Percentiles rank a stretch among this genome's conserved stretches.
These are phyloP conservation scores for Fraxinus greggii DNA, from an alignment of 305 asterid genomes.

Conservation along the genomic window DNA sequence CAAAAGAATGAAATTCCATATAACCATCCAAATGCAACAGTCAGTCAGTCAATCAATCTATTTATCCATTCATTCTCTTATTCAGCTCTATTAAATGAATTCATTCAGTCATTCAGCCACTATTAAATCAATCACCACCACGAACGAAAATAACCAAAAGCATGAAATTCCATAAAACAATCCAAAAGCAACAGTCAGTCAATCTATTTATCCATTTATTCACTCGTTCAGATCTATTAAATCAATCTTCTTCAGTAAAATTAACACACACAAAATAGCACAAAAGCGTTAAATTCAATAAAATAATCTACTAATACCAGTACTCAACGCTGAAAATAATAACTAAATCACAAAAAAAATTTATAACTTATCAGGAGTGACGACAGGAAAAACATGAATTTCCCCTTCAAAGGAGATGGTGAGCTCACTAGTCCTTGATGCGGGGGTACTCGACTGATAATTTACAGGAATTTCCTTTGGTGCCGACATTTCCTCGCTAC, in stretches of 20 bases:
- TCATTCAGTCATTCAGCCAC: neutral
- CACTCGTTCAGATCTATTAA: neutral
- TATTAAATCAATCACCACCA: neutral
- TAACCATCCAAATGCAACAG: neutral
- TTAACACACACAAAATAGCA: neutral
- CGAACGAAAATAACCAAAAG: neutral
- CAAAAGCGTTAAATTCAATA: neutral
- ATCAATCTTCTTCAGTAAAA: neutral
- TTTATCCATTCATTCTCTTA: neutral
- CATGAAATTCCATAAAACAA: neutral
- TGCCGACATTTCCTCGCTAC: conserved; percentile 32
- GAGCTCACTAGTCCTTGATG: conserved; percentile 33
- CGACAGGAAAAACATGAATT: conserved; percentile 61
- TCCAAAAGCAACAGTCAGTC: neutral
- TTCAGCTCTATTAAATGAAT: neutral
- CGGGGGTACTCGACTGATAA: conserved; percentile 17
- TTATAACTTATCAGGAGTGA: conserved; percentile 71
- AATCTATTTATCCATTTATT: neutral
- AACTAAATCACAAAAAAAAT: neutral
- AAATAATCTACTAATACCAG: neutral
- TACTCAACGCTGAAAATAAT: neutral
- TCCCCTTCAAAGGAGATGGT: conserved; percentile 46
- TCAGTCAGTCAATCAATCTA: neutral
- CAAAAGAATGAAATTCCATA: neutral
- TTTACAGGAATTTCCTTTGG: conserved; percentile 22